Conservation (phyloP, 495 filamentous ascomycete species). For the Bacidia rubella region DNA sequence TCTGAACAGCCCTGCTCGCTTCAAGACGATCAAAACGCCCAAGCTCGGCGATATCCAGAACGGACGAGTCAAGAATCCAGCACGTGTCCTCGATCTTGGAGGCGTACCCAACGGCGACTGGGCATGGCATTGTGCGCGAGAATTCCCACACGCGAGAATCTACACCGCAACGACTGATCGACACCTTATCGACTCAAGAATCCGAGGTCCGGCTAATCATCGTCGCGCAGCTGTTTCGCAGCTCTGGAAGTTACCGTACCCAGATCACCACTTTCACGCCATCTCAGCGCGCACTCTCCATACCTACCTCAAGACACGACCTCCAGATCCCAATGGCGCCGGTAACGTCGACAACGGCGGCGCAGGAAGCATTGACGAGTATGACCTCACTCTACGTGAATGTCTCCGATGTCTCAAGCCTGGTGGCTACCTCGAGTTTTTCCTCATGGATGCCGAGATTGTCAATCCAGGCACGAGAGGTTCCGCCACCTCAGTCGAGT, state of each 20-base stretch:
- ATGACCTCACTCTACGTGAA: slow-evolving; percentile 70
- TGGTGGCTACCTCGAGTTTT: slow-evolving; percentile 84
- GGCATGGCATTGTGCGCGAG: slow-evolving; percentile 83
- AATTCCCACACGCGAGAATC: slow-evolving; percentile 70
- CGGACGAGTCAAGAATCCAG: slow-evolving; percentile 25
- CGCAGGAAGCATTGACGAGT: slow-evolving; percentile 52
- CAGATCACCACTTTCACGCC: slow-evolving; percentile 77
- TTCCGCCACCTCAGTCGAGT: slow-evolving; percentile 72
- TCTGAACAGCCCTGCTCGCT: slow-evolving; percentile 59
- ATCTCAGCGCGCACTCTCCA: slow-evolving; percentile 85
- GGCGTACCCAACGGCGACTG: slow-evolving; percentile 79
- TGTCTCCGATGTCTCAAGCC: slow-evolving; percentile 85
- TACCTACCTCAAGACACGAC: slow-evolving; percentile 56
- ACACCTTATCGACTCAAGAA: slow-evolving; percentile 51
- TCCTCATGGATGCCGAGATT: slow-evolving; percentile 75
- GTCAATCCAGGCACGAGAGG: slow-evolving; percentile 66
- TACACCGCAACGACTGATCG: slow-evolving; percentile 70
- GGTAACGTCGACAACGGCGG: background rate
- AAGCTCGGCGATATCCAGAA: slow-evolving; percentile 9
- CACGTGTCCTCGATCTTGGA: slow-evolving; percentile 74
- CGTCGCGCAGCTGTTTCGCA: slow-evolving; percentile 59
- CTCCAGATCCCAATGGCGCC: slow-evolving; percentile 27
- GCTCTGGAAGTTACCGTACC: slow-evolving; percentile 74
- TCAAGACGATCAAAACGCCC: slow-evolving; percentile 33
- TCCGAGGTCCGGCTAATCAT: slow-evolving; percentile 78